These are phyloP conservation scores for Chaetomium globosum DNA, from an alignment of 2,329 filamentous ascomycete genomes.

Conservation along the genomic window DNA sequence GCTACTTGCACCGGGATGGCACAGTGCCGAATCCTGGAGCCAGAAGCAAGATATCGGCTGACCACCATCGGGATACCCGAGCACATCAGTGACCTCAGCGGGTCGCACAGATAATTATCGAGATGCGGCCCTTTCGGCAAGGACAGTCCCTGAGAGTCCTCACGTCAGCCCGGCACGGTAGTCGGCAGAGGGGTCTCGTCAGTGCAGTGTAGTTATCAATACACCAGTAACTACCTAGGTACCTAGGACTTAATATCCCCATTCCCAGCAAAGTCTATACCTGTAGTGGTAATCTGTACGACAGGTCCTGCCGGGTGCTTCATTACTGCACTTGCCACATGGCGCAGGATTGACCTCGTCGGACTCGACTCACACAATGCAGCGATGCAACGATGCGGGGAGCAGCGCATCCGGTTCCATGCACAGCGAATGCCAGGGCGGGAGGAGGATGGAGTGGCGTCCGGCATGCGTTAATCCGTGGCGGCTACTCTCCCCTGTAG, in stretches of 20 bases:
- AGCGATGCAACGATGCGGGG: slow-evolving; percentile 5
- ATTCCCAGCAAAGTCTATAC: not conserved
- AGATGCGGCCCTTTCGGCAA: slow-evolving; percentile 3
- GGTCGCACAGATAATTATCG: not conserved
- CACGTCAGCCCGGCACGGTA: slow-evolving; percentile 19
- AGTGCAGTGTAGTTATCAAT: no score
- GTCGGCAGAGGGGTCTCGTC: not conserved
- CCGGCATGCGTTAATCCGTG: slow-evolving; percentile 4
- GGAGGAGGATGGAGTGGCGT: slow-evolving; percentile 5
- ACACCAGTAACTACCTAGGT: no score
- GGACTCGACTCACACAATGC: not conserved
- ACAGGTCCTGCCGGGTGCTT: not conserved
- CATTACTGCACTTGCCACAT: slow-evolving; percentile 10
- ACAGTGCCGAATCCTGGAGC: not conserved
- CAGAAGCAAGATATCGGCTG: not conserved
- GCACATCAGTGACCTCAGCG: not conserved
- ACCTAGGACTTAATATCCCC: not conserved
- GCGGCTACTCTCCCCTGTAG: slow-evolving; percentile 18
- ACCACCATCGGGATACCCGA: slow-evolving; percentile 6
- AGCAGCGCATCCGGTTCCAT: slow-evolving; percentile 7
- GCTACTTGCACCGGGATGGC: not conserved
- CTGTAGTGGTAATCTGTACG: not conserved
- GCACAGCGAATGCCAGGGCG: slow-evolving; percentile 10
- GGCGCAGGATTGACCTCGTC: not conserved
- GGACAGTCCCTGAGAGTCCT: not conserved